Evolutionary conservation across 495 filamentous ascomycete genomes (phyloP), one percentile per base, ranked within the genome.

Genomic region (Xylaria scruposa): DNA sequence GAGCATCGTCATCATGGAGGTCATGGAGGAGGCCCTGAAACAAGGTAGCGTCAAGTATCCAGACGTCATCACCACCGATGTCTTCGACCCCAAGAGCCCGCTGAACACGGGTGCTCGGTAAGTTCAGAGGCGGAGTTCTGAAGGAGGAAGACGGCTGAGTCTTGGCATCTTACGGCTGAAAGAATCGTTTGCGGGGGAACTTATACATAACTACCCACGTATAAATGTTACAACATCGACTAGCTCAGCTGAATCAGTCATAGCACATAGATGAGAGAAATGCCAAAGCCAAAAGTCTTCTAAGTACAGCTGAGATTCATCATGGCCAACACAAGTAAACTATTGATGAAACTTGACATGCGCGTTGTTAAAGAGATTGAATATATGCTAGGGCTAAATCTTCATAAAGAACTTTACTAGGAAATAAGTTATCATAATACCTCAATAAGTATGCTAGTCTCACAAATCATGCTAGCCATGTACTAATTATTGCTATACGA

Each of bases 1-100:
- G 85, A 97, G 93, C 78, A 86, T 97, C 67, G 88, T 92, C 33
- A 94, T 97, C 67, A 97, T 97, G 95, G 91, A 95, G 79, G 88
- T 91, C 15, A 97, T 98, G 95, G 95, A 98, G 85, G 89, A 92
- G 84, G 91, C 94, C 24, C 85, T 95, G 77, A 86, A 82, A 80
- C 91, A 95, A 85, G 90, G 90, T 61, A 92, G 88, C 3, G 82
- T 98, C 78, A 86, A 79, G 73, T 97, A 97, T 85, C 93, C 94
- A 36, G 90, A 92, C 69, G 83, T 88, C 75, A 97, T 98, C 79
- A 91, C 96, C 81, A 94, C 87, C 68, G 87, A 87, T 61, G 88
- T 93, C 54, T 95, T 90, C 81, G 88, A 90, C 74, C 78, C 82
- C 44, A 81, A 85, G 77, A 85, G 86, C 76, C 80, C 83, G 3